Conservation (phyloP, 257 asterid genomes). For the Haberlea rhodopensis region DNA sequence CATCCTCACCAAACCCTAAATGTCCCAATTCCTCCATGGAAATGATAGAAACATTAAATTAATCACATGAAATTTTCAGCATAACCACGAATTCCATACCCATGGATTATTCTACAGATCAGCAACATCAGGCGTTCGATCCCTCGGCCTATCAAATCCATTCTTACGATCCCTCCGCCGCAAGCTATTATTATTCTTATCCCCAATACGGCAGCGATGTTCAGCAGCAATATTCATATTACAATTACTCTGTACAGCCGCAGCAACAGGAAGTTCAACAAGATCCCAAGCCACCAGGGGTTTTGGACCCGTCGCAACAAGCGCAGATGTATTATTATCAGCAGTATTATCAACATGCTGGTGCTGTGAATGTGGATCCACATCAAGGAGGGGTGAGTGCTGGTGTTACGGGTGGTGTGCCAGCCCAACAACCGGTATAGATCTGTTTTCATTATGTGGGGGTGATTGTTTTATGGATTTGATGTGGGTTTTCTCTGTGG, state of each 20-base stretch:
- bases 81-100: not conserved
- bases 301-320: slow-evolving; percentile 30
- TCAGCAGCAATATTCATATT: slow-evolving; percentile 35
- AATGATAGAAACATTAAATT: not conserved
- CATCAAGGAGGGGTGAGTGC: slow-evolving; percentile 29
- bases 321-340: slow-evolving; percentile 25
- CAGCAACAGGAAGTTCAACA: slow-evolving; percentile 34
- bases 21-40: not conserved
- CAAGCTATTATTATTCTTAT: slow-evolving; percentile 29
- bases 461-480: not conserved
- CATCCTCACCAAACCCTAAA: not conserved
- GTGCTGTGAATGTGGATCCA: slow-evolving; percentile 18
- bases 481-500: too few relatives aligned
- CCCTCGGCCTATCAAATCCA: not conserved
- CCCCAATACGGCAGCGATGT: slow-evolving; percentile 25
- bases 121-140: not conserved
- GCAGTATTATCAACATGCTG: slow-evolving; percentile 27
- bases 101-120: not conserved
- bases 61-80: not conserved
- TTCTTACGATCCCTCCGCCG: slow-evolving; percentile 26
- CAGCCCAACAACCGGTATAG: slow-evolving; percentile 41
- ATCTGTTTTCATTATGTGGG: not conserved
- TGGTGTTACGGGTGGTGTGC: slow-evolving; percentile 18
- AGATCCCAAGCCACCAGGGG: slow-evolving; percentile 59
- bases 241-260: slow-evolving; percentile 30